Evolutionary conservation across 2,329 filamentous ascomycete genomes (phyloP), one percentile per base, ranked within the genome.

Genomic region (Pseudocercospora pini-densiflorae): DNA sequence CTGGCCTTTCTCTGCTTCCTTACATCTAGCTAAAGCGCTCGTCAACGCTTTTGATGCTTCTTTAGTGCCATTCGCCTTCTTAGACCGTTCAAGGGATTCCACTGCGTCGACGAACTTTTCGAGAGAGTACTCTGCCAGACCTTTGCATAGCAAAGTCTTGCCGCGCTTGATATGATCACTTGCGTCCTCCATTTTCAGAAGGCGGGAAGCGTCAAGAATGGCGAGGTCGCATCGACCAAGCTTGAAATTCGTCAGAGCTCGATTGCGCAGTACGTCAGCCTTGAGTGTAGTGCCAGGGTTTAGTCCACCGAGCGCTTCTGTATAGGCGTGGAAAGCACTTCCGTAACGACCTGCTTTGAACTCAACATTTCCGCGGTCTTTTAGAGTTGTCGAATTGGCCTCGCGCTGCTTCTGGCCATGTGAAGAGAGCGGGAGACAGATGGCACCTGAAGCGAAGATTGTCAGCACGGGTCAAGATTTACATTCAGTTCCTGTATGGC

Each of bases 131-230:
- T 66, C 69, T 27, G 74, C 72, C 21, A 54, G 61, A 5, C 71
- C 74, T 31, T 72, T 72, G 5, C 71, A 68, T 36, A 69, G 74
- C 45, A 61, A 63, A 3, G 74, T 70, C 59, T 75, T 74, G 36
- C 40, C 31, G 69, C 53, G 6, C 72, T 43, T 43, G 16, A 3
- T 5, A 43, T 43, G 40, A 19, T 43, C 40, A 7, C 5, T 7
- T 43, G 6, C 40, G 40, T n/a, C 5, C 16, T 43, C 40, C 16
- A 19, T 1, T 43, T 43, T 2, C 40, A 43, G 14, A 9, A 67
- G 63, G 16, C 27, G 59, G 10, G 66, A 24, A 6, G 72, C 73
- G 47, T 75, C 73, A 1, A 53, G 27, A 7, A 67, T 43, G 2
- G 71, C 68, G 5, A 29, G 16, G 33, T 75, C 74, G 63, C 65